Percentiles rank a stretch among this genome's conserved stretches.
phyloP scores from a whole-genome alignment of 176 grass and related monocot species.

The Paspalum notatum region DNA sequence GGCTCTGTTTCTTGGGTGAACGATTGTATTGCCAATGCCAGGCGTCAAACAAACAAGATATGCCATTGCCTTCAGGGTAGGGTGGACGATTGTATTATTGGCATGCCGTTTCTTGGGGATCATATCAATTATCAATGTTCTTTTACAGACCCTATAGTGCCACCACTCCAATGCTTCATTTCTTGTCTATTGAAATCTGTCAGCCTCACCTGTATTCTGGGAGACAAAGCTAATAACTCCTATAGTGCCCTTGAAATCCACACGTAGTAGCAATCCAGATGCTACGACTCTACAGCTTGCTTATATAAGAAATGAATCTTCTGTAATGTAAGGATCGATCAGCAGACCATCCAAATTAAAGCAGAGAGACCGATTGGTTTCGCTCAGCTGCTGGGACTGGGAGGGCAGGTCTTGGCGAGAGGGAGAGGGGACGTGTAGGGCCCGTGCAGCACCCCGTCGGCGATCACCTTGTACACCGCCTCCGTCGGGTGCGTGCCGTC shows the following conservation, averaged over 20 bases:
- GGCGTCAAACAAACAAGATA: no score
- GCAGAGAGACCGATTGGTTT: neutral
- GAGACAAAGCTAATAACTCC: neutral
- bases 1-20: no score
- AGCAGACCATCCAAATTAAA: neutral
- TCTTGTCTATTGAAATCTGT: constrained; percentile 12
- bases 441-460: constrained; percentile 53
- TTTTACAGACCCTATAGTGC: neutral
- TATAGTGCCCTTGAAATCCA: neutral
- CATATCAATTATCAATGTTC: neutral
- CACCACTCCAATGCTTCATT: neutral
- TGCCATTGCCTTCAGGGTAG: neutral
- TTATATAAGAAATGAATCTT: neutral
- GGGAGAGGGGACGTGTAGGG: constrained; percentile 43
- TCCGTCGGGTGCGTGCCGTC: constrained; percentile 72
- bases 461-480: constrained; percentile 64
- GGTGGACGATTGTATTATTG: neutral
- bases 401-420: constrained; percentile 43
- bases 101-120: neutral
- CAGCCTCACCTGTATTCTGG: neutral
- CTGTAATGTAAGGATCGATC: neutral
- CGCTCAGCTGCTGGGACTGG: neutral
- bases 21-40: no score
- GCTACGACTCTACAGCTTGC: neutral
- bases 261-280: neutral